Evolutionary conservation across 345 rosid species (phyloP).

Genomic region (Populus pruinosa): DNA sequence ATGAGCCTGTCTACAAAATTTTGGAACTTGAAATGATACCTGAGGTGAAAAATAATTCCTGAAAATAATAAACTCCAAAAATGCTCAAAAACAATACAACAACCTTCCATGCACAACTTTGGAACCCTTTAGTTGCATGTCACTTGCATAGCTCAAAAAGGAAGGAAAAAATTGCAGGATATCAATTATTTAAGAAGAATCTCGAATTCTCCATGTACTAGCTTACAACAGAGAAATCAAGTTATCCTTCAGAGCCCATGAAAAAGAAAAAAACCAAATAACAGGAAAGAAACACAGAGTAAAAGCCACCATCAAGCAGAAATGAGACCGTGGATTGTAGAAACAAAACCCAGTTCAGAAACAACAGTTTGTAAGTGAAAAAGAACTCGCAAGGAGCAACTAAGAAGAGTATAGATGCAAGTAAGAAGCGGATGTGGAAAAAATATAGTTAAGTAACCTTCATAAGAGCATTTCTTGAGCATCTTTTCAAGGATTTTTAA

Average conservation of each 20-base stretch:
- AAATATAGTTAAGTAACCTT: conserved; percentile 40
- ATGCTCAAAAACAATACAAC: conserved; percentile 1
- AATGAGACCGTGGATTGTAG: background rate
- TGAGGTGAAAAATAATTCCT: background rate
- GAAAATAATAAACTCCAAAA: background rate
- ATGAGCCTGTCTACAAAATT: background rate
- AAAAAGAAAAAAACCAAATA: background rate
- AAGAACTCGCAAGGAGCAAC: background rate
- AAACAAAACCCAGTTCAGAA: background rate
- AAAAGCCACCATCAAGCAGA: background rate
- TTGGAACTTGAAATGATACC: background rate
- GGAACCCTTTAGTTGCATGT: background rate
- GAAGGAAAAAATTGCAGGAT: background rate
- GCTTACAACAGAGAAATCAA: background rate
- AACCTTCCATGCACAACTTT: background rate
- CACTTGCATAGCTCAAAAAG: background rate
- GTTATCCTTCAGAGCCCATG: background rate
- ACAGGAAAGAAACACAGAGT: background rate
- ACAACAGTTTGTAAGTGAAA: conserved; percentile 4
- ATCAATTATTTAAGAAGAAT: background rate
- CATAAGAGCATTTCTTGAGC: conserved; percentile 92
- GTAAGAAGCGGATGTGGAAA: background rate
- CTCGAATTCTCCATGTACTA: background rate
- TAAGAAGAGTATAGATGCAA: background rate
- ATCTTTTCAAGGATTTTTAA: conserved; percentile 95